Percentiles rank a stretch among this genome's conserved stretches.
phyloP scores from a whole-genome alignment of 805 yeast genomes.

The Pichia deserticola region DNA sequence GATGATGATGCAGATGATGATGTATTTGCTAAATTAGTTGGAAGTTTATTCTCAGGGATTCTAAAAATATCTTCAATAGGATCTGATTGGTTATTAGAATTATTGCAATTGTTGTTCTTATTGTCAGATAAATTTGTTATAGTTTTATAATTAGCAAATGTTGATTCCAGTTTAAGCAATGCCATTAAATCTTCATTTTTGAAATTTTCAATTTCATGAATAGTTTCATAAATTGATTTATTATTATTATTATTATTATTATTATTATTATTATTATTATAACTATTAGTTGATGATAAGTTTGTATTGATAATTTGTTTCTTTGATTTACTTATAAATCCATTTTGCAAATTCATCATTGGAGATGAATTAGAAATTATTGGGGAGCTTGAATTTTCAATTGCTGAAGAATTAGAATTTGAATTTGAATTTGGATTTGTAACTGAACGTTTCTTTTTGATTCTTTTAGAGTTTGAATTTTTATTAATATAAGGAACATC shows the following conservation, averaged over 20 bases:
- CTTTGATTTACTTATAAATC: not conserved
- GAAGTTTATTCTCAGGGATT: not conserved
- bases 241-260: not conserved
- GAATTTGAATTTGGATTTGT: not conserved
- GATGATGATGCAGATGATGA: not conserved
- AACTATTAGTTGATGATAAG: not conserved
- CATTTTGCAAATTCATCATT: conserved; percentile 2
- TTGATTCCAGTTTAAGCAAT: not conserved
- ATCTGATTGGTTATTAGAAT: not conserved
- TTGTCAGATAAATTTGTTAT: not conserved
- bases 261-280: not conserved
- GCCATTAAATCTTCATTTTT: not conserved
- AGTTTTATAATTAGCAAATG: not conserved
- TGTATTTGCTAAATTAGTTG: not conserved
- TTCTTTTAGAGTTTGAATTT: not conserved
- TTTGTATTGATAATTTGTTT: not conserved
- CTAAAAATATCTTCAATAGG: conserved; percentile 5
- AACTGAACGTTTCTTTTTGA: not conserved
- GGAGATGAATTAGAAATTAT: conserved; percentile 3
- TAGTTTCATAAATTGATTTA: not conserved
- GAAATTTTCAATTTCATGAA: not conserved
- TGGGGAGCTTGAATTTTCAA: conserved; percentile 10
- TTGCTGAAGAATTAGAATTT: not conserved
- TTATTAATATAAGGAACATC: conserved; percentile 24
- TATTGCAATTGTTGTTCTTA: not conserved